Evolutionary conservation across 495 filamentous ascomycete species (phyloP), one percentile per base, ranked within the genome.

Genomic region (Tuber umbilicatum): DNA sequence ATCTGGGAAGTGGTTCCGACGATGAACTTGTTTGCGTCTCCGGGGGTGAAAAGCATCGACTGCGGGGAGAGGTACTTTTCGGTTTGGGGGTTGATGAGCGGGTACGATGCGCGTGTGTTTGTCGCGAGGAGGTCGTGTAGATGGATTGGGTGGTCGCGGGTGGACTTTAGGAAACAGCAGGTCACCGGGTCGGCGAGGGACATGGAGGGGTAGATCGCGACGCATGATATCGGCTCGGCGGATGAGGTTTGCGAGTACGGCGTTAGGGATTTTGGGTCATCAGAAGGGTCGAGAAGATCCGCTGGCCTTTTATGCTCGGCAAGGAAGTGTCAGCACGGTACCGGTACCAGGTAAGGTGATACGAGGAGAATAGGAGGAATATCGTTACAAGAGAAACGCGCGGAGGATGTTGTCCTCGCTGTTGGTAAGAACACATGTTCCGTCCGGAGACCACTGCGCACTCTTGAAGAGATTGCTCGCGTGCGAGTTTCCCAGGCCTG

Each of bases 41-140:
- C 85, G 0, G 85, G 79, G 0, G 86, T 85, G 85, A 92, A 97
- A 60, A 91, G 79, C 21, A 99, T 87, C 17, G 91, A 92, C 75
- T 92, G 86, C 1, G 94, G 89, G 31, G 91, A 87, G 69, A 91
- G 89, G 85, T 92, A 93, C 47, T 86, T 87, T 83, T 99, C 95
- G 0, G 92, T 96, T 67, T 89, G 90, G 38, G 88, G 86, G 76
- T 90, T 87, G 70, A 93, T 87, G 68, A 96, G 86, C 3, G 86
- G 89, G 84, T 95, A 97, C 71, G 86, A 87, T 27, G 88, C 89
- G 69, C 86, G 81, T 75, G 81, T 83, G 55, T 76, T 81, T 60
- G 86, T 85, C 60, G 83, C 79, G 23, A 89, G 84, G 68, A 88
- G 86, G 42, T 90, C 90, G 35, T 81, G 74, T 37, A 81, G 76